Conservation (phyloP, 495 filamentous ascomycete genomes). For the Parmelia sp. region DNA sequence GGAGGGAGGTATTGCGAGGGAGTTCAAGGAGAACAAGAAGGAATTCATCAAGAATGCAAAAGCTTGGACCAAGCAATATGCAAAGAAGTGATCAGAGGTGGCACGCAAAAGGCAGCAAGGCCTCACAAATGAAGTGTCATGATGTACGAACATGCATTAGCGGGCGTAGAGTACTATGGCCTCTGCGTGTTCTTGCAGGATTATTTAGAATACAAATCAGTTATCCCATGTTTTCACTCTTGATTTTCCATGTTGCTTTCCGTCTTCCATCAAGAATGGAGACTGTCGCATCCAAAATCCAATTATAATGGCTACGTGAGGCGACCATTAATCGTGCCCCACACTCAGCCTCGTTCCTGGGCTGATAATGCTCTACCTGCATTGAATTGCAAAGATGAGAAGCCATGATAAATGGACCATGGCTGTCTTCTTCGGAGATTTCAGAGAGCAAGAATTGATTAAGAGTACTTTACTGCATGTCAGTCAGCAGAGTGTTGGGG, state of each 20-base stretch:
- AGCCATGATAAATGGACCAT: no score
- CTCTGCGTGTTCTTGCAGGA: background rate
- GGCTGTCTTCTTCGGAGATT: no score
- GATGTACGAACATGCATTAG: background rate
- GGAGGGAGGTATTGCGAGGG: constrained; percentile 78
- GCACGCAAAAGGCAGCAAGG: background rate
- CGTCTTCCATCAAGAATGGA: background rate
- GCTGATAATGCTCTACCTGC: no score
- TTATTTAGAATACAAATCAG: background rate
- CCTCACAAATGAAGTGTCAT: background rate
- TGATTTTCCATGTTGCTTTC: background rate
- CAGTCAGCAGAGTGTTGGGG: no score
- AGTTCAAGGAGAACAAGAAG: constrained; percentile 64
- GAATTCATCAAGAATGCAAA: constrained; percentile 79
- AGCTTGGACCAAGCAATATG: constrained; percentile 77
- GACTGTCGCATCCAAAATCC: background rate
- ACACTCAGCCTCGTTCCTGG: no score
- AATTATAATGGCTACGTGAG: background rate
- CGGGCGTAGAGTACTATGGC: constrained; percentile 2
- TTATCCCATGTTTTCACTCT: background rate
- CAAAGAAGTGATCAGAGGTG: constrained; percentile 33
- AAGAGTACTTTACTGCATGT: no score
- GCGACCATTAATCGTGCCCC: background rate
- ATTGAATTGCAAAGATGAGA: no score
- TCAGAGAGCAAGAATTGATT: no score